Percentiles rank a stretch among this genome's conserved stretches.
These are phyloP conservation scores for Halophytophthora polymorphica DNA, from an alignment of 352 stramenopile species.

Conservation along the genomic window DNA sequence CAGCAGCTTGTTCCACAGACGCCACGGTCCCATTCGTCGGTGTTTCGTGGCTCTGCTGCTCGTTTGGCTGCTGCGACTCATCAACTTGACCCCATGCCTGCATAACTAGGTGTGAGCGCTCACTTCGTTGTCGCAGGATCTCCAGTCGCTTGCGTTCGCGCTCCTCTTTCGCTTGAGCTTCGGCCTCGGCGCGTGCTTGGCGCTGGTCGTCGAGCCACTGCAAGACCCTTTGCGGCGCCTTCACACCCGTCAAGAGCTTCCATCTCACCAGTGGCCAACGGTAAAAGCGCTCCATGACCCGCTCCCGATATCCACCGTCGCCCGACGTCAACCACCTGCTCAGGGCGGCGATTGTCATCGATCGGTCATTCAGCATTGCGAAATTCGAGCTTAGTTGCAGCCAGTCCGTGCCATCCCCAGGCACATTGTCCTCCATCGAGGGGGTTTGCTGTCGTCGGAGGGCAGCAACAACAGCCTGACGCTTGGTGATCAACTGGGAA, in stretches of 20 bases:
- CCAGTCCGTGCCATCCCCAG: conserved; percentile 41
- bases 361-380: conserved; percentile 45
- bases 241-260: conserved; percentile 50
- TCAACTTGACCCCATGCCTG: conserved; percentile 26
- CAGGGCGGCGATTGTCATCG: conserved; percentile 21
- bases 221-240: conserved; percentile 30
- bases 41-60: conserved; percentile 11
- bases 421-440: background rate
- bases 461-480: conserved; percentile 25
- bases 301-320: conserved; percentile 31
- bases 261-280: conserved; percentile 55
- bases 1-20: conserved; percentile 6
- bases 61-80: background rate
- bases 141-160: conserved; percentile 25
- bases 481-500: conserved; percentile 28
- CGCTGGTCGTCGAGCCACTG: conserved; percentile 23
- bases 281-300: conserved; percentile 42
- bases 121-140: conserved; percentile 23
- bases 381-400: conserved; percentile 46
- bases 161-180: conserved; percentile 19
- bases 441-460: conserved; percentile 14
- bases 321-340: conserved; percentile 34
- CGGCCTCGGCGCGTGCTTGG: conserved; percentile 9
- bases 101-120: conserved; percentile 18
- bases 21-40: conserved; percentile 3